Percentiles rank a stretch among this genome's conserved stretches.
phyloP scores from a whole-genome alignment of 1,284 basidiomycete genomes.

The Fereydounia khargensis region DNA sequence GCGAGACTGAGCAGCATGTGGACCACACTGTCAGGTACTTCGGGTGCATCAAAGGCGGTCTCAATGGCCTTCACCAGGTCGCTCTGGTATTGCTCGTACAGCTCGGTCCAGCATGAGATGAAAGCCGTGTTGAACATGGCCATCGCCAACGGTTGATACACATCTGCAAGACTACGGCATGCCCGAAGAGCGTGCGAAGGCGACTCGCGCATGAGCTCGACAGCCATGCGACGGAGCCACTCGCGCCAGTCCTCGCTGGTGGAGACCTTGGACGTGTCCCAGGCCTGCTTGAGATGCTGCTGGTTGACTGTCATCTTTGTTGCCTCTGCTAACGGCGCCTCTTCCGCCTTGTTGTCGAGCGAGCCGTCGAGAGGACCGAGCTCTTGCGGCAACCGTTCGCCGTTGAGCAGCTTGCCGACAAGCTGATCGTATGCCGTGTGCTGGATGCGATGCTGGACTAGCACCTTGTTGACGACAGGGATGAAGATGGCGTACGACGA shows the following conservation, averaged over 20 bases:
- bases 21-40: constrained; percentile 85
- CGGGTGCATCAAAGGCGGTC: constrained; percentile 75
- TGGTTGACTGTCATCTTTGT: constrained; percentile 94
- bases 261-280: constrained; percentile 81
- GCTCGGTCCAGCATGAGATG: constrained; percentile 93
- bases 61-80: constrained; percentile 83
- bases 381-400: constrained; percentile 79
- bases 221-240: constrained; percentile 89
- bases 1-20: constrained; percentile 92
- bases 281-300: constrained; percentile 93
- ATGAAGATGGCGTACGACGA: constrained; percentile 97
- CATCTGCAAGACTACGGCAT: constrained; percentile 88
- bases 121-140: constrained; percentile 98
- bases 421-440: constrained; percentile 85
- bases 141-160: constrained; percentile 84
- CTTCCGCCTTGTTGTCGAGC: constrained; percentile 52
- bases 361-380: constrained; percentile 46
- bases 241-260: constrained; percentile 87
- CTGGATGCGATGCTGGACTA: constrained; percentile 75
- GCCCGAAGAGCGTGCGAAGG: constrained; percentile 95
- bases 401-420: constrained; percentile 83
- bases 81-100: constrained; percentile 69
- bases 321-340: constrained; percentile 59
- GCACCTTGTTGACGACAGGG: constrained; percentile 88
- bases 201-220: constrained; percentile 97